A percentile compares a stretch with the other conserved stretches of the same genome.
Conservation (phyloP, 148 eudicot species). For the Cornus suecica region DNA sequence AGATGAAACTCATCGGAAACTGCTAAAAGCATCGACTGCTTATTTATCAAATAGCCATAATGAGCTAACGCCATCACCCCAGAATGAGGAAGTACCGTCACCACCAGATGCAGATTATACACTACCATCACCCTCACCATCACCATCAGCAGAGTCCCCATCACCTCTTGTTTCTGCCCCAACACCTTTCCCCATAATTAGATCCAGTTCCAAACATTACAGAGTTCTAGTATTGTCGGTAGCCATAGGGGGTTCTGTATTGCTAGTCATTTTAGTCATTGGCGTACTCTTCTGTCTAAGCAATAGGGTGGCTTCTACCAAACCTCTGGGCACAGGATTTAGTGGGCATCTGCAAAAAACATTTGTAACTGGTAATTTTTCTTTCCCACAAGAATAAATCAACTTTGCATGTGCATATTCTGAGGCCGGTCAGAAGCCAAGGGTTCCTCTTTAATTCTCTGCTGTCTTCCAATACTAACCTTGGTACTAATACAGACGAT, state of each 20-base stretch:
- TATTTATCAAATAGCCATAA: background rate
- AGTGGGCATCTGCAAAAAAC: slow-evolving; percentile 78
- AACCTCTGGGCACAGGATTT: slow-evolving; percentile 63
- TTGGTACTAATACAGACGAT: background rate
- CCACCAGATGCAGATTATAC: background rate
- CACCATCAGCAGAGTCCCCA: slow-evolving; percentile 20
- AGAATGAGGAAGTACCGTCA: no score
- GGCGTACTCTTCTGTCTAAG: slow-evolving; percentile 36
- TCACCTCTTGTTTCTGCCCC: slow-evolving; percentile 10
- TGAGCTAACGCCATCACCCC: no score
- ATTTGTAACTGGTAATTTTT: slow-evolving; percentile 58
- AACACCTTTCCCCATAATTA: slow-evolving; percentile 2
- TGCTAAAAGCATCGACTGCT: slow-evolving; percentile 14
- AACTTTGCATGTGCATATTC: background rate
- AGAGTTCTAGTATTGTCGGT: slow-evolving; percentile 19
- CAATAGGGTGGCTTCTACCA: slow-evolving; percentile 34
- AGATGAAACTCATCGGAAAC: slow-evolving; percentile 25
- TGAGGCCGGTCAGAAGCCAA: background rate
- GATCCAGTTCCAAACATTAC: background rate
- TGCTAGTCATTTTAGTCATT: slow-evolving; percentile 25
- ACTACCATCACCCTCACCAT: slow-evolving; percentile 12
- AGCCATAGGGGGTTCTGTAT: slow-evolving; percentile 33
- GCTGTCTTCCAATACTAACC: background rate
- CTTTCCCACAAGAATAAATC: background rate
- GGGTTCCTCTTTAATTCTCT: no score